Conservation (phyloP, 805 yeast species). For the fission yeast (Schizosaccharomyces pombe) region DNA sequence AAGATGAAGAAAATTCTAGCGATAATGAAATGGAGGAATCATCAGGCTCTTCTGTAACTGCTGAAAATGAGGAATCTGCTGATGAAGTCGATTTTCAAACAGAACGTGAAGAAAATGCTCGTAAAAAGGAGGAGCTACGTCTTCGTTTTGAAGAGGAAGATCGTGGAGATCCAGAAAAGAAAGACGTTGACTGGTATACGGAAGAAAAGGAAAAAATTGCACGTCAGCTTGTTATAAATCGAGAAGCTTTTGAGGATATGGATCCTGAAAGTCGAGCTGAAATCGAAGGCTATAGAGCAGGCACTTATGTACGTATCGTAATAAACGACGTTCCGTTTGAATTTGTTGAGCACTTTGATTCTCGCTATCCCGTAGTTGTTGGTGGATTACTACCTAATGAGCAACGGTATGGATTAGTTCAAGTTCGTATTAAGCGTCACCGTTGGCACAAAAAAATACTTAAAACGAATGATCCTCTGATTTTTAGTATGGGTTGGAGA, state of each 20-base stretch:
- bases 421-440: conserved; percentile 86
- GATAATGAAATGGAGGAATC: conserved; percentile 14
- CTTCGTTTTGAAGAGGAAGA: conserved; percentile 65
- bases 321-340: conserved; percentile 73
- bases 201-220: conserved; percentile 91
- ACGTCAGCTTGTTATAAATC: conserved; percentile 82
- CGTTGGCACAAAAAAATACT: conserved; percentile 95
- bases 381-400: conserved; percentile 87
- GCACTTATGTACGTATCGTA: conserved; percentile 76
- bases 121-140: conserved; percentile 68
- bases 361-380: conserved; percentile 59
- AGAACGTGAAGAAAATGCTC: conserved; percentile 59
- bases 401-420: conserved; percentile 74
- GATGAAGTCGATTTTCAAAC: conserved; percentile 32
- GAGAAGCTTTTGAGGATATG: conserved; percentile 39
- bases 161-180: conserved; percentile 38
- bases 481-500: conserved; percentile 91
- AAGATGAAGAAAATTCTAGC: conserved; percentile 25
- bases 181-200: conserved; percentile 92
- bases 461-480: conserved; percentile 86
- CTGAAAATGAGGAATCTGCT: conserved; percentile 5
- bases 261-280: conserved; percentile 52
- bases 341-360: conserved; percentile 65
- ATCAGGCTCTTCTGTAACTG: conserved; percentile 15
- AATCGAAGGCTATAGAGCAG: conserved; percentile 82